Percentiles rank a stretch among this genome's conserved stretches.
Conservation (phyloP, 768 basidiomycete species). For the Holtermannia corniformis region DNA sequence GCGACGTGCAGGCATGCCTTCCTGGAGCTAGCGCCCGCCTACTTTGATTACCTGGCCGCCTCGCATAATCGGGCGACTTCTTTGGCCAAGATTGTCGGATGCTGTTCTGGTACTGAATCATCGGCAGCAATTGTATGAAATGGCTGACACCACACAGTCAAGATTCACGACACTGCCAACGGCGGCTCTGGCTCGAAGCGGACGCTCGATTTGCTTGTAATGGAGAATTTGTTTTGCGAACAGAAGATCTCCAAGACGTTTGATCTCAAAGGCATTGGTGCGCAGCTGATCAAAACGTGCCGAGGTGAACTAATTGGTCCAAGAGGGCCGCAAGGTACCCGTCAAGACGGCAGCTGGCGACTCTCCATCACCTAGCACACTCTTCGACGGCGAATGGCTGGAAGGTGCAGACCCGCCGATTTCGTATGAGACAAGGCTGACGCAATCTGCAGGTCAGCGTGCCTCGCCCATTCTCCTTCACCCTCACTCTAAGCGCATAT, state of each 20-base stretch:
- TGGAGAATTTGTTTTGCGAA: conserved; percentile 75
- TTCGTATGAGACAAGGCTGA: not conserved
- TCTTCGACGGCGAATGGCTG: conserved; percentile 79
- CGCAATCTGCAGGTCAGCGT: conserved; percentile 52
- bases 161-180: conserved; percentile 50
- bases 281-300: too few species aligned
- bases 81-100: conserved; percentile 69
- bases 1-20: conserved; percentile 61
- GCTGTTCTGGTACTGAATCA: conserved; percentile 51
- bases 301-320: conserved; percentile 3
- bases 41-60: conserved; percentile 66
- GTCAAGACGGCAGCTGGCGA: conserved; percentile 2
- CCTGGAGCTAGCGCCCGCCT: conserved; percentile 65
- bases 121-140: not conserved
- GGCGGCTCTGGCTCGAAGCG: conserved; percentile 54
- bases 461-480: conserved; percentile 56
- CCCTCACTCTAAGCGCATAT: conserved; percentile 62
- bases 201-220: conserved; percentile 65
- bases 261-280: conserved; percentile 72
- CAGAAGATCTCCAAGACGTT: conserved; percentile 61
- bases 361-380: conserved; percentile 45
- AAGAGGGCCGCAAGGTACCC: conserved; percentile 19
- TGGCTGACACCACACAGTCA: conserved; percentile 40
- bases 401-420: conserved; percentile 50
- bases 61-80: conserved; percentile 59